phyloP scores from a whole-genome alignment of 495 filamentous ascomycete genomes.

The Penicillium malachiteum region DNA sequence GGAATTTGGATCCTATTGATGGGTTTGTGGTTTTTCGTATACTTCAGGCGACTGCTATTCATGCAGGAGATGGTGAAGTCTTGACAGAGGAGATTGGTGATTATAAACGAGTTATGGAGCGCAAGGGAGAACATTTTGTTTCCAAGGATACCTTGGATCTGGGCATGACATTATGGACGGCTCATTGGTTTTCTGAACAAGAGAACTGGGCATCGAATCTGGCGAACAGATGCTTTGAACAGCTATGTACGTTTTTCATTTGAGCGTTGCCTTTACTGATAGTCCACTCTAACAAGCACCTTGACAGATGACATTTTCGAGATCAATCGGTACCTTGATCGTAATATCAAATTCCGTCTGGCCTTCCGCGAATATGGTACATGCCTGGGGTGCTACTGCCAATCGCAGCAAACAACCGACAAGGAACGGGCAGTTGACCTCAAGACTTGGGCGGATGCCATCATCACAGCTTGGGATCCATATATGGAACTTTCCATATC shows the following conservation, averaged over 20 bases:
- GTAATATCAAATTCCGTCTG: constrained; percentile 43
- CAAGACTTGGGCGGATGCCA: constrained; percentile 38
- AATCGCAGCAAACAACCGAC: constrained; percentile 34
- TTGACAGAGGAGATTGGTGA: constrained; percentile 55
- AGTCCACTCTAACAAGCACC: neutral
- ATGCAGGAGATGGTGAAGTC: constrained; percentile 24
- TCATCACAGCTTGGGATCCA: constrained; percentile 55
- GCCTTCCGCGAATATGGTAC: constrained; percentile 67
- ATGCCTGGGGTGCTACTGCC: constrained; percentile 56
- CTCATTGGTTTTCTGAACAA: constrained; percentile 54
- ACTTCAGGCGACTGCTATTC: constrained; percentile 45
- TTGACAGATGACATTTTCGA: constrained; percentile 44
- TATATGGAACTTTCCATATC: constrained; percentile 38
- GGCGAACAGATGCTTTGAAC: constrained; percentile 42
- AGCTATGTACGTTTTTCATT: constrained; percentile 35
- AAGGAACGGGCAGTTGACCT: constrained; percentile 44
- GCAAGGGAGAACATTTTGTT: constrained; percentile 47
- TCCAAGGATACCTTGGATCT: constrained; percentile 59
- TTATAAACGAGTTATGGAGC: constrained; percentile 56
- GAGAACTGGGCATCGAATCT: constrained; percentile 53
- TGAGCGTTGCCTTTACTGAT: neutral
- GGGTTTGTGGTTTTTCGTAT: constrained; percentile 59
- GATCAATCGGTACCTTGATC: constrained; percentile 38
- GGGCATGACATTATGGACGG: constrained; percentile 66
- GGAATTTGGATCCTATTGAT: constrained; percentile 61